A percentile compares a stretch with the other conserved stretches of the same genome.
Evolutionary conservation across 208 protist genomes (phyloP).

Genomic region (Spongospora subterranea): DNA sequence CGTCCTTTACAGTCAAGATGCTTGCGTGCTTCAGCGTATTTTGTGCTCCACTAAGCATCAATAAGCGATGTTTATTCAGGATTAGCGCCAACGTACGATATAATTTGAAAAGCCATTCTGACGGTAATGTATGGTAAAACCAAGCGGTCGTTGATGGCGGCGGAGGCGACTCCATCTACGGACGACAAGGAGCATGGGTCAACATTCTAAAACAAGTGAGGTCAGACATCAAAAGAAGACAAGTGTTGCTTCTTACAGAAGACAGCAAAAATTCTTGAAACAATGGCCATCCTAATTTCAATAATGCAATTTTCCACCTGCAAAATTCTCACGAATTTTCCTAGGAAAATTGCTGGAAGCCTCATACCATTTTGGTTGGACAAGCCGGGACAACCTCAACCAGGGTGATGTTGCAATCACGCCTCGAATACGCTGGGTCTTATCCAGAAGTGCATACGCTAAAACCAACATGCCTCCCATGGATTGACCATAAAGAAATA

Average conservation of each 20-base stretch:
- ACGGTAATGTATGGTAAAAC: constrained; percentile 28
- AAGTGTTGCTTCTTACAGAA: neutral
- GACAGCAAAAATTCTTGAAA: constrained; percentile 49
- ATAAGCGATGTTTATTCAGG: neutral
- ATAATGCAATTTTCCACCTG: neutral
- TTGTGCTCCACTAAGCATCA: neutral
- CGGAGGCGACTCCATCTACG: constrained; percentile 22
- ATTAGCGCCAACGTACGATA: neutral
- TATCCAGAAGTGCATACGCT: constrained; percentile 35
- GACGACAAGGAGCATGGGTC: constrained; percentile 51
- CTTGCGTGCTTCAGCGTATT: neutral
- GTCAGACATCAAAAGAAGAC: neutral
- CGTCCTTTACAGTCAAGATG: neutral
- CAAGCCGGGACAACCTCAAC: neutral
- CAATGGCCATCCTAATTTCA: constrained; percentile 26
- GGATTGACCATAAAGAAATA: constrained; percentile 27
- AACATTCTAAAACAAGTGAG: constrained; percentile 8
- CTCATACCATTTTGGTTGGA: constrained; percentile 16
- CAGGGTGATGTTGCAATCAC: constrained; percentile 27
- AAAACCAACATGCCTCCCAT: constrained; percentile 43
- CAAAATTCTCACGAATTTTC: neutral
- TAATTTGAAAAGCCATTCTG: constrained; percentile 24
- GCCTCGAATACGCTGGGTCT: neutral
- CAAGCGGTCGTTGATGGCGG: constrained; percentile 36
- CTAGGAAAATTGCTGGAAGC: neutral